These are phyloP conservation scores for Blastosporella zonata DNA, from an alignment of 1,284 basidiomycete species.

Conservation along the genomic window DNA sequence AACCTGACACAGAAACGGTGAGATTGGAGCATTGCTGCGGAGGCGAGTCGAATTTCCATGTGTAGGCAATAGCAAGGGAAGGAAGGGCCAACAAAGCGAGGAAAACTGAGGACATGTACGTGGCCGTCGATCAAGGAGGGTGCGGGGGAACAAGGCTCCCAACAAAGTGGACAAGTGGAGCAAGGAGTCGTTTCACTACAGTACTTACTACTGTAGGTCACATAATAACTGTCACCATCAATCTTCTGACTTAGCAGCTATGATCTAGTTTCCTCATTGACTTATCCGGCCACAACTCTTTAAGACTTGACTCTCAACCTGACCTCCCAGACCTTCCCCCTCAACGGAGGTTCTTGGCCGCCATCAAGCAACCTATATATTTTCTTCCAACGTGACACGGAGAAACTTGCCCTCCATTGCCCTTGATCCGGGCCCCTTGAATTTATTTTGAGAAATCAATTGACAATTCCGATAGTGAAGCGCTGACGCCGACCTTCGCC, in stretches of 20 bases:
- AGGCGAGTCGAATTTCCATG: conserved; percentile 54
- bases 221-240: neutral
- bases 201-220: conserved; percentile 5
- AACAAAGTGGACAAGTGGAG: conserved; percentile 11
- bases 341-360: neutral
- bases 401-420: neutral
- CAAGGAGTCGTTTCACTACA: neutral
- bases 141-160: neutral
- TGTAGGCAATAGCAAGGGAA: conserved; percentile 42
- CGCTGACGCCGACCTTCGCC: too few species aligned
- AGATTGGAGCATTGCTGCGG: conserved; percentile 67
- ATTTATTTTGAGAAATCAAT: too few species aligned
- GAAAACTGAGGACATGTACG: conserved; percentile 13
- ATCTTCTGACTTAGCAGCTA: conserved; percentile 1
- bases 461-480: too few species aligned
- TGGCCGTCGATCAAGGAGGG: neutral
- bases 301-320: neutral
- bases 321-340: neutral
- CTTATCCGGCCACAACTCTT: neutral
- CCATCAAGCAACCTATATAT: neutral
- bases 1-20: conserved; percentile 50
- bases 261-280: conserved; percentile 1
- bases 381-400: neutral
- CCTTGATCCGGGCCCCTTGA: neutral
- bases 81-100: conserved; percentile 29